Evolutionary conservation across 2,329 filamentous ascomycete species (phyloP), one percentile per base, ranked within the genome.

Genomic region (Emmonsia crescens): DNA sequence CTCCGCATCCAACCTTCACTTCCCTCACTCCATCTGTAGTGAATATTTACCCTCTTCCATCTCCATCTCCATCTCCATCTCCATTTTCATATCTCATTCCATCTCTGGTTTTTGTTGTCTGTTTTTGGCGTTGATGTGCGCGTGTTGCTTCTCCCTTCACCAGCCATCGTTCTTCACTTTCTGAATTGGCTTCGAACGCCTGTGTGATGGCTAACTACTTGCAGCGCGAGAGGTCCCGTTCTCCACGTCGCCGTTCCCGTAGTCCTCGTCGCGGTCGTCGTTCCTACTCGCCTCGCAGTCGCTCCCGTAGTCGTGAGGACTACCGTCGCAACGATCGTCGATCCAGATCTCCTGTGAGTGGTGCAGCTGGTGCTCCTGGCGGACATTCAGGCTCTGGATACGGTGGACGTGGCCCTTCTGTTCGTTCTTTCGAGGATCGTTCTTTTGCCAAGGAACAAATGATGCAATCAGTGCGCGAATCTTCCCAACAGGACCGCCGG

Each of bases 401-500:
- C 76, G 76, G 76, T 72, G 77, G 78, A 65, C 88, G 85, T 77
- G 81, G 80, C 71, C 83, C 84, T 70, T 85, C 87, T 51, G 68
- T 77, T 76, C 86, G 92, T 77, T 86, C 85, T 62, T 89, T 86
- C 78, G 93, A 97, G 76, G 91, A 96, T 72, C 87, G 91, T 71
- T 81, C 85, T 65, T 86, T 83, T 65, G 88, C 89, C 71, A 92
- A 94, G 78, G 91, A 96, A 78, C 88, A 91, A 76, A 96, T 96
- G 91, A 95, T 97, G 90, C 88, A 86, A 78, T 91, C 85, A 74
- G 88, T 96, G 70, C 88, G 91, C 74, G 94, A 97, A 73, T 89
- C 89, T 54, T 97, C 94, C 65, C 94, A 97, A 76, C 94, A 99
- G 79, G 94, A 99, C 83, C 93, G 94, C 74, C 92, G 94, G 68